Conservation (phyloP, 768 basidiomycete genomes). For the Udeniomyces megalosporus region DNA sequence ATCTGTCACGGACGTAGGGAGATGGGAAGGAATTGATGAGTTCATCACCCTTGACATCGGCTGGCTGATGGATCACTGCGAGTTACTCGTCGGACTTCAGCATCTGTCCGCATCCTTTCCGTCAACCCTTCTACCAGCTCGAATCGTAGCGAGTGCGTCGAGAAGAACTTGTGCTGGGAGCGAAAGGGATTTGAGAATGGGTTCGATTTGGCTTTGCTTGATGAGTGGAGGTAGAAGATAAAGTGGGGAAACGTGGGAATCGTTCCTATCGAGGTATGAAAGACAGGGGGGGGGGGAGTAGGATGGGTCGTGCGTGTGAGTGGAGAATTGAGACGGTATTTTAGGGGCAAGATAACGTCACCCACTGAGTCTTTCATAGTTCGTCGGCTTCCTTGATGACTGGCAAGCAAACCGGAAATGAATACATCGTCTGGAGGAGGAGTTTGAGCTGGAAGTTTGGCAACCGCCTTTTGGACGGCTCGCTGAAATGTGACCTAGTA, state of each 20-base stretch:
- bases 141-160: conserved; percentile 58
- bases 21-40: too few species aligned
- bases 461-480: conserved; percentile 55
- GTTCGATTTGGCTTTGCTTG: conserved; percentile 50
- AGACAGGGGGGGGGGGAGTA: too few species aligned
- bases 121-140: conserved; percentile 74
- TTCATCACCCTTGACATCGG: too few species aligned
- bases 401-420: conserved; percentile 39
- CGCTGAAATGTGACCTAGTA: conserved; percentile 31
- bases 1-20: too few species aligned
- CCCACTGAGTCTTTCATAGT: conserved; percentile 51
- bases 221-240: conserved; percentile 74
- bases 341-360: conserved; percentile 19
- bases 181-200: conserved; percentile 34
- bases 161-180: conserved; percentile 46
- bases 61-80: too few species aligned
- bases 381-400: conserved; percentile 60
- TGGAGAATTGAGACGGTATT: too few species aligned
- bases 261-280: too few species aligned
- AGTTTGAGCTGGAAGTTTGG: conserved; percentile 63
- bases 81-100: conserved; percentile 27
- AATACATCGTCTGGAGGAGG: conserved; percentile 72
- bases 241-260: conserved; percentile 84
- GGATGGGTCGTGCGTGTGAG: too few species aligned
- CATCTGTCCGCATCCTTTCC: conserved; percentile 61